phyloP scores from a whole-genome alignment of 2,329 filamentous ascomycete genomes.

The Fusarium nanum region DNA sequence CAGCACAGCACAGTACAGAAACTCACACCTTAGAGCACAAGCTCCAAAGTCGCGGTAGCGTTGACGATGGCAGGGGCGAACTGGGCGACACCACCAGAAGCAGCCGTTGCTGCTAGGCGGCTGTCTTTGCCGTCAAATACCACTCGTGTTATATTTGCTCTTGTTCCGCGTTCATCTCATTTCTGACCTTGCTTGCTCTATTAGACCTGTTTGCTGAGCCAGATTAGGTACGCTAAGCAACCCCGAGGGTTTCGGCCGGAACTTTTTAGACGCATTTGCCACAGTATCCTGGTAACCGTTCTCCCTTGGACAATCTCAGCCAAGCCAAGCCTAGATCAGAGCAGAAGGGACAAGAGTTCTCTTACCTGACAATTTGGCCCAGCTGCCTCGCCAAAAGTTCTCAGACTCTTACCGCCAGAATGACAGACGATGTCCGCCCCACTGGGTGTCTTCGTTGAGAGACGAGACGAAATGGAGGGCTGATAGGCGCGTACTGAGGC shows the following conservation, averaged over 20 bases:
- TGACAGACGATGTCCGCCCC: conserved; percentile 14
- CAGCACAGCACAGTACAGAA: background rate
- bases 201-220: conserved; percentile 6
- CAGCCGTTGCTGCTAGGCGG: conserved; percentile 20
- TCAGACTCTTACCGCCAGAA: conserved; percentile 30
- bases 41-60: conserved; percentile 35
- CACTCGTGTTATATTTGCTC: conserved; percentile 21
- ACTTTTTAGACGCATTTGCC: conserved; percentile 35
- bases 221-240: conserved; percentile 27
- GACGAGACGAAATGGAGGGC: conserved; percentile 31
- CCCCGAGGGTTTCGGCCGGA: conserved; percentile 41
- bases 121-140: conserved; percentile 17
- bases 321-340: conserved; percentile 25
- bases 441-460: conserved; percentile 32
- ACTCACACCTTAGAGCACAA: conserved; percentile 9
- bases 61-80: conserved; percentile 28
- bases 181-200: conserved; percentile 11
- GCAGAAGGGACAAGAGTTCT: conserved; percentile 9
- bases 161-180: conserved; percentile 21
- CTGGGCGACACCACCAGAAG: conserved; percentile 28
- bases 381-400: conserved; percentile 22
- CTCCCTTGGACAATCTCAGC: conserved; percentile 37
- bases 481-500: conserved; percentile 34
- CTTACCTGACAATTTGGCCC: conserved; percentile 14
- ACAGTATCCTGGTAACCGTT: conserved; percentile 33